Percentiles rank a stretch among this genome's conserved stretches.
Conservation (phyloP, 306 rosid species). For the Trifolium subterraneum region DNA sequence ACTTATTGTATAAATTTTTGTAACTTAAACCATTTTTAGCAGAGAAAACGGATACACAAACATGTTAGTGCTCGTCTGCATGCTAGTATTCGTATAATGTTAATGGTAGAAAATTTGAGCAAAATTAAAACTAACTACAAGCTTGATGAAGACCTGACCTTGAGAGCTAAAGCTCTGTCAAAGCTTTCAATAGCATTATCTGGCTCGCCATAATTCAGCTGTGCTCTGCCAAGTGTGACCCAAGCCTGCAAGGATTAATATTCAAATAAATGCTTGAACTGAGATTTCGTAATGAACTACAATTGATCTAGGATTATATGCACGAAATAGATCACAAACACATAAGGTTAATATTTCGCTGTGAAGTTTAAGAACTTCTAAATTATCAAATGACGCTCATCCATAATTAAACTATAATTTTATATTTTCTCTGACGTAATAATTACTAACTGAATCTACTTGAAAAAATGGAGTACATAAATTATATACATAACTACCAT, state of each 20-base stretch:
- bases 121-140: slow-evolving; percentile 26
- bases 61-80: background rate
- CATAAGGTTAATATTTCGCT: background rate
- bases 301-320: slow-evolving; percentile 6
- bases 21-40: too few species aligned
- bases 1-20: too few species aligned
- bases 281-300: slow-evolving; percentile 6
- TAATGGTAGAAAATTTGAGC: background rate
- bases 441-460: background rate
- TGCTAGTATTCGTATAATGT: background rate
- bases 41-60: background rate
- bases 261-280: slow-evolving; percentile 11
- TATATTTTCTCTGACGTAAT: background rate
- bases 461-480: background rate
- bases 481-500: background rate
- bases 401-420: background rate
- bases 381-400: background rate
- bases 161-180: slow-evolving; percentile 78
- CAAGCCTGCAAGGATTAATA: slow-evolving; percentile 66
- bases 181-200: slow-evolving; percentile 83
- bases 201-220: slow-evolving; percentile 90
- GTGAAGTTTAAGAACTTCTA: background rate
- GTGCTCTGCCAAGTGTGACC: slow-evolving; percentile 96
- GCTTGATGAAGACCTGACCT: slow-evolving; percentile 55
- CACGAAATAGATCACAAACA: background rate